These are phyloP conservation scores for Thelonectria blattea DNA, from an alignment of 2,329 filamentous ascomycete species.

Conservation along the genomic window DNA sequence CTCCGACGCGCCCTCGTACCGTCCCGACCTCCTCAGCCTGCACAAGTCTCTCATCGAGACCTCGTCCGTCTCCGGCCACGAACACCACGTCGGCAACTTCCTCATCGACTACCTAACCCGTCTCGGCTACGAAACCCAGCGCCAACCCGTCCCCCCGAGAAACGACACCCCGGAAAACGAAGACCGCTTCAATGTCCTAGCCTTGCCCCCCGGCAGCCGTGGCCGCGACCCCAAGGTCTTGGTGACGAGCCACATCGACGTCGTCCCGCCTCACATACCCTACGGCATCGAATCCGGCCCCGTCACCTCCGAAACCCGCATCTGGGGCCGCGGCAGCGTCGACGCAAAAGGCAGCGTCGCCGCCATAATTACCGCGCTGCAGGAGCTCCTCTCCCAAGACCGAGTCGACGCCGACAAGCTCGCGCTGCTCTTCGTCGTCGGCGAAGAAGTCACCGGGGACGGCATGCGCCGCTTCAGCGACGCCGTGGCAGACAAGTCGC, in stretches of 20 bases:
- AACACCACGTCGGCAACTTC: slow-evolving; percentile 71
- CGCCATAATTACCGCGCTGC: slow-evolving; percentile 73
- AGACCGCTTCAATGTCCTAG: slow-evolving; percentile 74
- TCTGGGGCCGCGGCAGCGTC: slow-evolving; percentile 76
- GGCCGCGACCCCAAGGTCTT: slow-evolving; percentile 63
- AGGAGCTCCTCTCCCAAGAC: slow-evolving; percentile 54
- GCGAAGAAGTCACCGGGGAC: slow-evolving; percentile 80
- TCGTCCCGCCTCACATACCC: slow-evolving; percentile 74
- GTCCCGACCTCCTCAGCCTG: slow-evolving; percentile 67
- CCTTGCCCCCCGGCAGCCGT: slow-evolving; percentile 58
- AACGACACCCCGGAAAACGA: slow-evolving; percentile 39
- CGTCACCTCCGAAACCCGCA: slow-evolving; percentile 54
- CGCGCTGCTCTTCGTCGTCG: slow-evolving; percentile 73
- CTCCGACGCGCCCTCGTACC: slow-evolving; percentile 43
- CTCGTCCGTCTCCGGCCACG: slow-evolving; percentile 73
- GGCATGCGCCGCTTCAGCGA: slow-evolving; percentile 72
- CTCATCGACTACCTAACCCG: slow-evolving; percentile 68
- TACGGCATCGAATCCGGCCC: slow-evolving; percentile 63
- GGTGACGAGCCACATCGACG: slow-evolving; percentile 84
- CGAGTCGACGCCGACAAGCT: slow-evolving; percentile 56
- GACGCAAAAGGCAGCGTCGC: slow-evolving; percentile 76
- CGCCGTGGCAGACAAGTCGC: slow-evolving; percentile 40
- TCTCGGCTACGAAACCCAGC: slow-evolving; percentile 51
- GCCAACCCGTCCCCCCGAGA: slow-evolving; percentile 48
- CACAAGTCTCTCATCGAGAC: slow-evolving; percentile 79